Percentiles rank a stretch among this genome's conserved stretches.
These are phyloP conservation scores for Paramecium pentaurelia DNA, from an alignment of 73 alveolate genomes.

Conservation along the genomic window DNA sequence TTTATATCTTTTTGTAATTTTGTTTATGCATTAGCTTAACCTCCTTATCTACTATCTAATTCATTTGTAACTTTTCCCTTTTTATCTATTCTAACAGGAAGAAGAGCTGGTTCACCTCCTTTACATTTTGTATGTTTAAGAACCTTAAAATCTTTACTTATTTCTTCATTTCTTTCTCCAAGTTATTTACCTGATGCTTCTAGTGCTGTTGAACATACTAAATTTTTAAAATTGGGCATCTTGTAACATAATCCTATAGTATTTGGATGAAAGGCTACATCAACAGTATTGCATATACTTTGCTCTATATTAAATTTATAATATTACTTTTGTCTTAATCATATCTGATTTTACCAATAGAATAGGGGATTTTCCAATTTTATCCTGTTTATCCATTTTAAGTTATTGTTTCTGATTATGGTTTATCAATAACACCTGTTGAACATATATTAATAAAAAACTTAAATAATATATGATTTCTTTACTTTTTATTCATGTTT, in stretches of 20 bases:
- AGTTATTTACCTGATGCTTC: conserved; percentile 84
- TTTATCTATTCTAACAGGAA: conserved; percentile 55
- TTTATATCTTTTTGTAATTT: conserved; percentile 78
- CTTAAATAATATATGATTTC: conserved; percentile 69
- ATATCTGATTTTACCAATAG: conserved; percentile 84
- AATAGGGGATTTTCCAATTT: conserved; percentile 95
- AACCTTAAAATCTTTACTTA: conserved; percentile 88
- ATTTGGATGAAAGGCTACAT: conserved; percentile 85
- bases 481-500: conserved; percentile 65
- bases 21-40: conserved; percentile 64
- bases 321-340: conserved; percentile 80
- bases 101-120: conserved; percentile 88
- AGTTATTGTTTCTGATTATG: conserved; percentile 68
- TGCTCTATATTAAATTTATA: conserved; percentile 52
- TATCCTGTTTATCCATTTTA: conserved; percentile 78
- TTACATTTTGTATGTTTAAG: conserved; percentile 92
- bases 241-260: conserved; percentile 68
- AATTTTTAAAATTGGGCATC: conserved; percentile 75
- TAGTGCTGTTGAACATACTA: conserved; percentile 86
- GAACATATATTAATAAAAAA: conserved; percentile 91
- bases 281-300: conserved; percentile 89
- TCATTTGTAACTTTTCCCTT: conserved; percentile 73
- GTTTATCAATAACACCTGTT: conserved; percentile 84
- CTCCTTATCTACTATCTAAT: conserved; percentile 42
- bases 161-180: conserved; percentile 87